A percentile compares a stretch with the other conserved stretches of the same genome.
phyloP scores from a whole-genome alignment of 371 early-diverging fungal species.

The Nematocida sp. region DNA sequence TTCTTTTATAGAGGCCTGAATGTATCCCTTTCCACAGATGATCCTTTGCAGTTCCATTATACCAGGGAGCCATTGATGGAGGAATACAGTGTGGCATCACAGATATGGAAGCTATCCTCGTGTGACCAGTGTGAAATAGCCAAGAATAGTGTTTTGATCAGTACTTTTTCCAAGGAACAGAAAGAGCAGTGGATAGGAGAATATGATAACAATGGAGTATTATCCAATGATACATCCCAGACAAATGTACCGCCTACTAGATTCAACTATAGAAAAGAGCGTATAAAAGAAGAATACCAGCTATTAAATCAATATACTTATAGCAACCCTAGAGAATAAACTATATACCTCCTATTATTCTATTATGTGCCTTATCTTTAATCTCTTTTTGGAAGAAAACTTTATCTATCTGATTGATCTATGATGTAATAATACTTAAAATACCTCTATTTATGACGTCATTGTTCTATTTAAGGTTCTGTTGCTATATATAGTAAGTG shows the following conservation, averaged over 20 bases:
- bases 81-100: conserved; percentile 92
- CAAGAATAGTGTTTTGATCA: conserved; percentile 80
- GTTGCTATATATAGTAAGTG: too few relatives aligned
- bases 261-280: conserved; percentile 68
- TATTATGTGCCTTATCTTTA: too few relatives aligned
- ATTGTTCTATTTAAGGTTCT: too few relatives aligned
- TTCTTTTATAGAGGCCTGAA: conserved; percentile 91
- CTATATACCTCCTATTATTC: too few relatives aligned
- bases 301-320: conserved; percentile 9
- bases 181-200: conserved; percentile 86
- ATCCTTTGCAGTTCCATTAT: conserved; percentile 93
- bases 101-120: conserved; percentile 85
- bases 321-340: too few relatives aligned
- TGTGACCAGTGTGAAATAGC: conserved; percentile 94
- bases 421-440: too few relatives aligned
- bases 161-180: conserved; percentile 78
- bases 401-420: too few relatives aligned
- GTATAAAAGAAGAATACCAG: conserved; percentile 25
- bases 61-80: conserved; percentile 94
- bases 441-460: too few relatives aligned
- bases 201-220: conserved; percentile 71
- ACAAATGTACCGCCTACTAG: conserved; percentile 89
- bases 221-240: conserved; percentile 71
- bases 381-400: too few relatives aligned
- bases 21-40: conserved; percentile 86